Conservation (phyloP, 2,329 filamentous ascomycete genomes). For the Penicillium freii region DNA sequence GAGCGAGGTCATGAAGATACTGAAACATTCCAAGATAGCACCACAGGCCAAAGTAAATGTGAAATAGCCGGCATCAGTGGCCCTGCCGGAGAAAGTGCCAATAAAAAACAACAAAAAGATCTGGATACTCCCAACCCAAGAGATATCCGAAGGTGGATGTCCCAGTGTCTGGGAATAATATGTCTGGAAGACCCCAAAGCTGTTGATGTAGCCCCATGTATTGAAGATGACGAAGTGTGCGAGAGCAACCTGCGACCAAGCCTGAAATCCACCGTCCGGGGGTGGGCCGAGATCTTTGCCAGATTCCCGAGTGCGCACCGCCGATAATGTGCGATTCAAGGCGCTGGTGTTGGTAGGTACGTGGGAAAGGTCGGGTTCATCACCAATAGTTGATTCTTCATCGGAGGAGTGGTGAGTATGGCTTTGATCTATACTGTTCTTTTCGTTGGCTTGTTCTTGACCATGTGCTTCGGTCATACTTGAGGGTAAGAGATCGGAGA, state of each 20-base stretch:
- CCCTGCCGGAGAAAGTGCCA: constrained; percentile 52
- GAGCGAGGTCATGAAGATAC: constrained; percentile 53
- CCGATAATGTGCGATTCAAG: constrained; percentile 34
- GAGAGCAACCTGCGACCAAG: constrained; percentile 57
- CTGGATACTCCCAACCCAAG: constrained; percentile 54
- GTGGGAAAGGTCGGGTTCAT: constrained; percentile 17
- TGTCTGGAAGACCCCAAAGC: constrained; percentile 58
- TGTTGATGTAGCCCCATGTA: constrained; percentile 55
- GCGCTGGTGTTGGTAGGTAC: constrained; percentile 29
- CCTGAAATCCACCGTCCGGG: constrained; percentile 52
- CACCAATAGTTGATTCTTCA: constrained; percentile 3
- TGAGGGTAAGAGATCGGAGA: neutral
- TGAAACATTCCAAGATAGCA: constrained; percentile 45
- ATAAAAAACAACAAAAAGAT: constrained; percentile 53
- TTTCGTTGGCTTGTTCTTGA: neutral
- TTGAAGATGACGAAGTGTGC: constrained; percentile 57
- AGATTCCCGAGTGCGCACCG: constrained; percentile 39
- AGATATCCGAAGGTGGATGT: constrained; percentile 49
- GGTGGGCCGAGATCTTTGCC: constrained; percentile 39
- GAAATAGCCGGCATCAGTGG: constrained; percentile 54
- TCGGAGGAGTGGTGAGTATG: neutral
- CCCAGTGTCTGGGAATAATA: constrained; percentile 49
- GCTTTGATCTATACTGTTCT: neutral
- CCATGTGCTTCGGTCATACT: neutral
- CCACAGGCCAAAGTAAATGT: constrained; percentile 45